Conservation (phyloP, 106 monocot species). For the Acorus gramineus region DNA sequence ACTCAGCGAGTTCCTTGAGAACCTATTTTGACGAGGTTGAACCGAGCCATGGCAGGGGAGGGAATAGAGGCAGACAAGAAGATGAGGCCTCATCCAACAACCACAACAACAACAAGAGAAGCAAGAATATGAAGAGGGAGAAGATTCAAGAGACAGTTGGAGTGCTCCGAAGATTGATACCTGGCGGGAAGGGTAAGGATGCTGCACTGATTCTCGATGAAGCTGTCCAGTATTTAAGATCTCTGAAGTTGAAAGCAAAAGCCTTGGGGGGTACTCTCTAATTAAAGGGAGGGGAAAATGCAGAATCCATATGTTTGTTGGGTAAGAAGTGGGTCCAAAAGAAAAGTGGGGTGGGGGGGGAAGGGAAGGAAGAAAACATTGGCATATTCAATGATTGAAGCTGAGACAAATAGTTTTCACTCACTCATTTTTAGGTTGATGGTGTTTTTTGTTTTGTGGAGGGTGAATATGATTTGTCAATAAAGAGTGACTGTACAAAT, state of each 20-base stretch:
- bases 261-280: slow-evolving; percentile 13
- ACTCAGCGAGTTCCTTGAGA: slow-evolving; percentile 55
- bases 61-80: slow-evolving; percentile 3
- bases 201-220: slow-evolving; percentile 50
- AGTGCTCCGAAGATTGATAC: slow-evolving; percentile 44
- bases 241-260: slow-evolving; percentile 42
- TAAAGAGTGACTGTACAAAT: too few relatives aligned
- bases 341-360: too few relatives aligned
- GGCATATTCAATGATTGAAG: too few relatives aligned
- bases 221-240: slow-evolving; percentile 62
- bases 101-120: background rate
- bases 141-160: slow-evolving; percentile 48
- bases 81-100: background rate
- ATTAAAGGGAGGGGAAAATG: too few relatives aligned
- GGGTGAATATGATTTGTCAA: too few relatives aligned
- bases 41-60: slow-evolving; percentile 22
- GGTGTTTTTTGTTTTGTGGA: too few relatives aligned
- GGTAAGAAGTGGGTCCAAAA: too few relatives aligned
- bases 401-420: too few relatives aligned
- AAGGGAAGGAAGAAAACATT: too few relatives aligned
- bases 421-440: too few relatives aligned
- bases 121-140: slow-evolving; percentile 27
- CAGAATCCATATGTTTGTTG: too few relatives aligned
- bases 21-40: slow-evolving; percentile 11
- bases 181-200: slow-evolving; percentile 51